Evolutionary conservation across 192 early-diverging fungal genomes (phyloP), one percentile per base, ranked within the genome.

Genomic region (Spizellomyces sp.): DNA sequence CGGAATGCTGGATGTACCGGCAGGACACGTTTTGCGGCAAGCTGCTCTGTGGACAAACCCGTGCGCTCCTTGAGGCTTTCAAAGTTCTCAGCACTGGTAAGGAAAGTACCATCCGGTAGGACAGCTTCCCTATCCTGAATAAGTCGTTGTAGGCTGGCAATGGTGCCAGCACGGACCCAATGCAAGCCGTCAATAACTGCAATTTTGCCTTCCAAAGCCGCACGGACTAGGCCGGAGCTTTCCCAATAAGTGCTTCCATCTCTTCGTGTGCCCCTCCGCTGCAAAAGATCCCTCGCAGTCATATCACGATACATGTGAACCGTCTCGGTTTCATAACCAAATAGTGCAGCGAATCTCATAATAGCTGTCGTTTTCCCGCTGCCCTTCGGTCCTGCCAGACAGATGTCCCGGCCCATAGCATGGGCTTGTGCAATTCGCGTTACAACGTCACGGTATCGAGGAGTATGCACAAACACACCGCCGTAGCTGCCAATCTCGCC

Each of bases 241-340:
- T 92, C 86, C 91, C 92, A 94, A 45, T 88, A 71, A 8, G 92
- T 92, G 54, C 90, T 88, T 50, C 92, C 92, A 8, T 87, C 71
- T 43, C 82, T 73, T 0, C 87, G 89, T 0, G 92, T 94, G 55
- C 83, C 80, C 45, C 92, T 82, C 44, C 90, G 84, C 69, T 94
- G 92, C 27, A 94, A 71, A 5, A 94, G 80, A 73, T 92, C 90
- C 14, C 92, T 81, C 5, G 92, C 86, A 5, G 90, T 90, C 89
- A 94, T 92, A 69, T 94, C 92, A 52, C 86, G 85, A 74, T 88
- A 92, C 7, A 92, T 65, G 8, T 90, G 91, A 46, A 94, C 86
- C 62, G 82, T 90, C 60, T 92, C 90, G 45, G 88, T 80, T 48
- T 75, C 78, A 62, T 91, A 89, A 1, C 88, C 86, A 45, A 90